These are phyloP conservation scores for Apiospora rasikravindrae DNA, from an alignment of 2,329 filamentous ascomycete species.

Conservation along the genomic window DNA sequence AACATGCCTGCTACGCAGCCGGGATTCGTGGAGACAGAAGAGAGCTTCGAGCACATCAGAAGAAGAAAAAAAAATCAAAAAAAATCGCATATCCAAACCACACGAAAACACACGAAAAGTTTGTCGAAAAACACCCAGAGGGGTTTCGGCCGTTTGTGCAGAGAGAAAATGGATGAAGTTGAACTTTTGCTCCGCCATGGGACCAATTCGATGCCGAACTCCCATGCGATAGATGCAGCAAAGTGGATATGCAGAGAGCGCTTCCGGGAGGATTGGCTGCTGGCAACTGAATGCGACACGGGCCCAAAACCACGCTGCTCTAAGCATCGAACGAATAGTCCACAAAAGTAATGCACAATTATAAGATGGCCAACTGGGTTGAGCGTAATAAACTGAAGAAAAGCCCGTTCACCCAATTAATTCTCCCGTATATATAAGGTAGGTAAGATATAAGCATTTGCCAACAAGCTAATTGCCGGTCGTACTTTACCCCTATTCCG, in stretches of 20 bases:
- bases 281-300: neutral
- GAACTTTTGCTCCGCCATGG: neutral
- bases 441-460: too few species aligned
- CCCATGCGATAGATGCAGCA: neutral
- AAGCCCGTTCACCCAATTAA: neutral
- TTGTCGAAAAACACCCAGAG: too few species aligned
- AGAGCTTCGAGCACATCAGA: too few species aligned
- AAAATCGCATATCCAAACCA: too few species aligned
- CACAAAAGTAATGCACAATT: neutral
- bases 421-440: neutral
- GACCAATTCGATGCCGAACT: neutral
- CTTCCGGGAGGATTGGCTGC: neutral
- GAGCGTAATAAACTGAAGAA: neutral
- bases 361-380: neutral
- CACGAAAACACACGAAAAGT: too few species aligned
- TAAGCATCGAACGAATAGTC: neutral
- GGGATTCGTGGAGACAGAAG: too few species aligned
- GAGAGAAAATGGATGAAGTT: neutral
- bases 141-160: neutral
- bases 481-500: too few species aligned
- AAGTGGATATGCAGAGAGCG: neutral
- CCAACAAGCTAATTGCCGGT: too few species aligned
- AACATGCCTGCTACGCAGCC: neutral
- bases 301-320: neutral
- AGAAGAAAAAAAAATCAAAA: too few species aligned